Evolutionary conservation across 148 eudicot genomes (phyloP).

Genomic region (Fagopyrum esculentum): DNA sequence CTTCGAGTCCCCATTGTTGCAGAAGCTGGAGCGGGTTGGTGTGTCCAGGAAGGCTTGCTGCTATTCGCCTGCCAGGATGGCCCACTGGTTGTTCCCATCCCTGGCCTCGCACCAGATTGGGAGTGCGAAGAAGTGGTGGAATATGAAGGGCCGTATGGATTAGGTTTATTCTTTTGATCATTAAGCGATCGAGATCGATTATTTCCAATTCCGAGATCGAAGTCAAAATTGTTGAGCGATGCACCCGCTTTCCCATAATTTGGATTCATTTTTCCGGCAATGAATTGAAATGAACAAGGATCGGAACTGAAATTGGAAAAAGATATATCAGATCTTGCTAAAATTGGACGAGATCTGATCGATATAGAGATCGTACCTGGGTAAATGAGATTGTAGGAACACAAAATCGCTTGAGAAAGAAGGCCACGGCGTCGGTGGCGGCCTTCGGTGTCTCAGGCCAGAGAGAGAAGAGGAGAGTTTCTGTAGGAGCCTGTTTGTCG

Average conservation of each 20-base stretch:
- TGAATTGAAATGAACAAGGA: background rate
- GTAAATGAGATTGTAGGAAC: background rate
- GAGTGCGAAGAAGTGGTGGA: constrained; percentile 17
- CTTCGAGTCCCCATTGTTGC: constrained; percentile 21
- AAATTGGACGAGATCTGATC: constrained; percentile 12
- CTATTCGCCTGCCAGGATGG: constrained; percentile 52
- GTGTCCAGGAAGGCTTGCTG: constrained; percentile 66
- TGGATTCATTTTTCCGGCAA: constrained; percentile 45
- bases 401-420: background rate
- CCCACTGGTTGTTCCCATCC: constrained; percentile 20
- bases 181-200: constrained; percentile 46
- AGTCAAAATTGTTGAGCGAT: constrained; percentile 33
- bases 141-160: constrained; percentile 10
- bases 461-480: background rate
- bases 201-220: constrained; percentile 67
- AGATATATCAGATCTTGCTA: background rate
- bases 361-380: constrained; percentile 3
- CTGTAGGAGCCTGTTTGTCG: constrained; percentile 7
- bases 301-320: background rate
- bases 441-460: constrained; percentile 2
- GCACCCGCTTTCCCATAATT: constrained; percentile 41
- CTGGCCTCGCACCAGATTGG: constrained; percentile 22
- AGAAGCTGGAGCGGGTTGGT: constrained; percentile 59
- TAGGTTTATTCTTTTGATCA: constrained; percentile 50
- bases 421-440: constrained; percentile 1